These are phyloP conservation scores for Lagerstroemia speciosa DNA, from an alignment of 345 rosid genomes.

Conservation along the genomic window DNA sequence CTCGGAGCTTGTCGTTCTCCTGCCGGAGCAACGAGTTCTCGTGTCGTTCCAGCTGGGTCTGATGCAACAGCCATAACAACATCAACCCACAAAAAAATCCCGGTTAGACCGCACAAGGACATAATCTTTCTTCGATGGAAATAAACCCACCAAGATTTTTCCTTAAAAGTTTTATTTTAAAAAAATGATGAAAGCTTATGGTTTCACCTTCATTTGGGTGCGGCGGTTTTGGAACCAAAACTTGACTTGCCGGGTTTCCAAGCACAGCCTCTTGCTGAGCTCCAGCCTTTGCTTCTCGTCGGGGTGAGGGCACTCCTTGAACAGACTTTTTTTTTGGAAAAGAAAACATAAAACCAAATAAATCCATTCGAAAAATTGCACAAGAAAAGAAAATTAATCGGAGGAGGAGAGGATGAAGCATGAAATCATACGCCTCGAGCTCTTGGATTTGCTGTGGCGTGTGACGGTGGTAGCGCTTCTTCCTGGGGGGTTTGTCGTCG, in stretches of 20 bases:
- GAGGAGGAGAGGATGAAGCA: not conserved
- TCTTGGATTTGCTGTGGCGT: slow-evolving; percentile 99
- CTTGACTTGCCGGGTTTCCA: slow-evolving; percentile 91
- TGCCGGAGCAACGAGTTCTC: slow-evolving; percentile 79
- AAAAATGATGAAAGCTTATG: no score
- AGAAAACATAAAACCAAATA: no score
- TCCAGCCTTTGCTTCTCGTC: slow-evolving; percentile 89
- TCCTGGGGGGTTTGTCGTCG: slow-evolving; percentile 73
- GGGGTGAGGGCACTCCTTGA: slow-evolving; percentile 94
- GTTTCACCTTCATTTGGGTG: slow-evolving; percentile 81
- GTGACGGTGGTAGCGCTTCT: slow-evolving; percentile 99
- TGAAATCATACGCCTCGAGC: slow-evolving; percentile 70
- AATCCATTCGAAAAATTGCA: not conserved
- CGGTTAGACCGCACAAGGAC: no score
- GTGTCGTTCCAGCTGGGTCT: slow-evolving; percentile 56
- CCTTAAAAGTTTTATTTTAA: not conserved
- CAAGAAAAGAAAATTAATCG: not conserved
- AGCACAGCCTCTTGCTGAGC: slow-evolving; percentile 64
- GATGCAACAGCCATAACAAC: not conserved
- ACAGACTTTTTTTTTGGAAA: slow-evolving; percentile 32
- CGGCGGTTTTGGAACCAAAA: slow-evolving; percentile 97
- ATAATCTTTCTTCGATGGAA: no score
- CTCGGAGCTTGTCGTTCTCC: slow-evolving; percentile 85
- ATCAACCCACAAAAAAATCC: not conserved
- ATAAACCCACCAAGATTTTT: no score